Evolutionary conservation across 2,329 filamentous ascomycete genomes (phyloP).

Genomic region (Ceratocystis cubensis): DNA sequence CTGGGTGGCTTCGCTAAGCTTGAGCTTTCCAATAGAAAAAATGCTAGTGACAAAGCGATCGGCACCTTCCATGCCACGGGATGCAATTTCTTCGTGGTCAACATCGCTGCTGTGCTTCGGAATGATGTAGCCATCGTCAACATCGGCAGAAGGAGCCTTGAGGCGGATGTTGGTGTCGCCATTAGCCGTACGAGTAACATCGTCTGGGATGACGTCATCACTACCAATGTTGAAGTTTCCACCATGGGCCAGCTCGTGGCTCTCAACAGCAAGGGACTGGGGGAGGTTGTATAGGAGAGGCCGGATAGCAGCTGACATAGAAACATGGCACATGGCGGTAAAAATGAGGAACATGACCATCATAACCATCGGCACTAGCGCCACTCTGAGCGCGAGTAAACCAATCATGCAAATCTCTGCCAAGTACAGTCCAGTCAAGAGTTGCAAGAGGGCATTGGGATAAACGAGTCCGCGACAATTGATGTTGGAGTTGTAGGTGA

Average conservation of each 20-base stretch:
- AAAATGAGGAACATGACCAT: slow-evolving; percentile 68
- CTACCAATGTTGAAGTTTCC: slow-evolving; percentile 19
- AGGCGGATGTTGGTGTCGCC: not conserved
- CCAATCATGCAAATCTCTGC: slow-evolving; percentile 73
- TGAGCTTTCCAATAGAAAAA: slow-evolving; percentile 25
- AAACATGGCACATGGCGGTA: slow-evolving; percentile 62
- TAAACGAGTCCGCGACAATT: slow-evolving; percentile 85
- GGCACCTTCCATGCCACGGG: slow-evolving; percentile 31
- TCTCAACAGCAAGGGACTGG: slow-evolving; percentile 49
- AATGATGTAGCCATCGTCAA: slow-evolving; percentile 24
- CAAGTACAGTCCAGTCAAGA: slow-evolving; percentile 73
- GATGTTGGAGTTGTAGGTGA: slow-evolving; percentile 67
- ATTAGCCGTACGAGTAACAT: not conserved
- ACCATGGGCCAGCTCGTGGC: slow-evolving; percentile 17
- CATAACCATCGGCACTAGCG: slow-evolving; percentile 56
- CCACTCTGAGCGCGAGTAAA: slow-evolving; percentile 59
- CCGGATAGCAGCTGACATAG: slow-evolving; percentile 57
- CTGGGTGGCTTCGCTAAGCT: slow-evolving; percentile 26
- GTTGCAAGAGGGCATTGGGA: slow-evolving; percentile 73
- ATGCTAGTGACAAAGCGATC: slow-evolving; percentile 28
- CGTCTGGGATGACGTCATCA: slow-evolving; percentile 18
- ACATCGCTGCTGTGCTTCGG: slow-evolving; percentile 21
- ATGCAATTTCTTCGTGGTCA: slow-evolving; percentile 23
- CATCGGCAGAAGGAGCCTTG: slow-evolving; percentile 6
- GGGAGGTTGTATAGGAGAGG: slow-evolving; percentile 71